Base-by-base conservation (phyloP, 2,329 filamentous ascomycete genomes). In the Akanthomyces uredinophilus region DNA sequence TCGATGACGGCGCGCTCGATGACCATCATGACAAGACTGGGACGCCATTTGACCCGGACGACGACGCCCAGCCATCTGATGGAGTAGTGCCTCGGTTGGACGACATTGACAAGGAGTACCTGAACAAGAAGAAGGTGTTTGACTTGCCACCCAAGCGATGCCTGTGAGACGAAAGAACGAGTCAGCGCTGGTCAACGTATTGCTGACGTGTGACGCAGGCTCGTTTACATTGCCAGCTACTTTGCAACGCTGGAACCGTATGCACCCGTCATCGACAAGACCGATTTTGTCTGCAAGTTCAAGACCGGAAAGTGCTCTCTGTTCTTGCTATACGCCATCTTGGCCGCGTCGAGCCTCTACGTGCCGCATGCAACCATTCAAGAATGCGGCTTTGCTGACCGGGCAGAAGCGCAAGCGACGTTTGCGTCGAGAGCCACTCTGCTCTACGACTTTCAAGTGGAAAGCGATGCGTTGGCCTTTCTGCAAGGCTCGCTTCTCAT, bases 81-180 rank as follows among this genome's bases (percentile, higher is more conserved):
- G 22, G 22, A 6, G 27, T 22, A 6, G 27, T 22, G n/a, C 58
- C 50, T 4, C 32, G 32, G 6, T n/a, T 62, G 10, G 60, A 56
- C 24, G 60, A 62, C 44, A 24, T 43, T 11, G 60, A 56, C 60
- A 35, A 51, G 24, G 60, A 56, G 8, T 62, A 56, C 22, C 60
- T 62, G 10, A 49, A 14, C 20, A 62, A 62, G 43, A 62, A 56
- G 29, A 22, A 7, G 3, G 32, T 62, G 3, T 56, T 55, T 7
- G 60, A 55, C 22, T 16, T 62, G 41, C 60, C 60, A 18, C 16
- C 29, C 6, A 39, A 39, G 39, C 39, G 27, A 14, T 41, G 35
- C 52, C 11, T 62, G 60, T 56, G 32, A 37, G 32, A 37, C 2
- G 6, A 22, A 6, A 18, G 27, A 29, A 6, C 6, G 27, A 29